Conservation (phyloP, 2,329 filamentous ascomycete genomes). For the Acephala macrosclerotiorum region DNA sequence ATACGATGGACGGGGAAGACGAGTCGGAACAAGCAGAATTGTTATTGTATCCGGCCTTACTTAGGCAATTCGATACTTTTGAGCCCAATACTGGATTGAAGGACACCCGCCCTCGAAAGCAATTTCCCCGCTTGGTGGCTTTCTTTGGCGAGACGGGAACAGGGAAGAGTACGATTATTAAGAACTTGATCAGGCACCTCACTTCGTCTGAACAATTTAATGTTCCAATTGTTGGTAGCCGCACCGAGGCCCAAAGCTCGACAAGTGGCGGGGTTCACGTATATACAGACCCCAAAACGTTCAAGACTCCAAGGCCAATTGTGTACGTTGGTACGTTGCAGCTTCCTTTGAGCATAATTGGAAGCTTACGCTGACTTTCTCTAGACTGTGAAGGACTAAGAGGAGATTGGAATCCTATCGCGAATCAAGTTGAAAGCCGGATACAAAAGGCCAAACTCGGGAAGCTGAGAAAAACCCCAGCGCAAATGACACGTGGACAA, state of each 20-base stretch:
- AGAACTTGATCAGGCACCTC: neutral
- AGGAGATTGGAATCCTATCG: neutral
- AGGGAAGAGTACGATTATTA: constrained; percentile 10
- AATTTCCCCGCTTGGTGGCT: neutral
- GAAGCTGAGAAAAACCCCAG: neutral
- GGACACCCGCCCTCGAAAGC: no score
- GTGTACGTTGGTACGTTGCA: constrained; percentile 10
- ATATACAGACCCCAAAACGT: constrained; percentile 7
- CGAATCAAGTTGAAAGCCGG: neutral
- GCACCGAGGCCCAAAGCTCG: constrained; percentile 9
- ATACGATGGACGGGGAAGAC: no score
- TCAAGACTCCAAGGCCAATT: constrained; percentile 7
- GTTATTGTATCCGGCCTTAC: no score
- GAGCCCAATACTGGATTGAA: no score
- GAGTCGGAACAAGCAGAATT: no score
- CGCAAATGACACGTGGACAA: no score
- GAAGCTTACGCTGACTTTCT: no score
- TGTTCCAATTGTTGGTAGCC: constrained; percentile 12
- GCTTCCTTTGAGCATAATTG: no score
- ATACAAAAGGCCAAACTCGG: neutral
- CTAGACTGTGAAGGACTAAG: constrained; percentile 19
- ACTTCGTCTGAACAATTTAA: neutral
- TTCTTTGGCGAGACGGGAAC: constrained; percentile 9
- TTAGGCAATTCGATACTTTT: no score
- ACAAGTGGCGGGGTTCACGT: constrained; percentile 16